Percentiles rank a stretch among this genome's conserved stretches.
phyloP scores from a whole-genome alignment of 495 filamentous ascomycete genomes.

The Trichoderma parareesei region DNA sequence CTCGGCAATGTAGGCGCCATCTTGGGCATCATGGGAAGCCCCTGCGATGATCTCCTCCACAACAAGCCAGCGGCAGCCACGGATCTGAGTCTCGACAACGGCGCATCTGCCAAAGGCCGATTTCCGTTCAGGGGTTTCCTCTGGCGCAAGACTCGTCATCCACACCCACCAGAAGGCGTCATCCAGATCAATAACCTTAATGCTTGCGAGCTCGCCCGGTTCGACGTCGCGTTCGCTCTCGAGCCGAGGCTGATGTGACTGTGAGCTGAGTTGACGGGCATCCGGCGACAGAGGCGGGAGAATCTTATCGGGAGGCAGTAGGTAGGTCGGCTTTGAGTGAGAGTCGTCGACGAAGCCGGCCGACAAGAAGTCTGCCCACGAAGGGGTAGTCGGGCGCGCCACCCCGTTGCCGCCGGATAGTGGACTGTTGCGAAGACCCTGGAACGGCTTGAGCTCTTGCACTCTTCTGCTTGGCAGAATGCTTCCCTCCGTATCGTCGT shows the following conservation, averaged over 20 bases:
- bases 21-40: slow-evolving; percentile 75
- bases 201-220: slow-evolving; percentile 90
- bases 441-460: slow-evolving; percentile 13
- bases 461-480: slow-evolving; percentile 25
- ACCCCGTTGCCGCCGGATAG: slow-evolving; percentile 54
- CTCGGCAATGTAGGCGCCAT: slow-evolving; percentile 81
- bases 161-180: slow-evolving; percentile 99
- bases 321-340: slow-evolving; percentile 42
- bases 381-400: slow-evolving; percentile 86
- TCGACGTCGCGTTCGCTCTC: slow-evolving; percentile 61
- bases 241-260: slow-evolving; percentile 68
- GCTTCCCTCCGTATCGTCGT: slow-evolving; percentile 54
- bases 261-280: slow-evolving; percentile 70
- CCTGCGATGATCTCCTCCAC: slow-evolving; percentile 96
- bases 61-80: slow-evolving; percentile 78
- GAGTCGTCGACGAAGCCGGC: slow-evolving; percentile 80
- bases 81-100: slow-evolving; percentile 78
- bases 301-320: slow-evolving; percentile 86
- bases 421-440: slow-evolving; percentile 50
- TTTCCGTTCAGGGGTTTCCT: slow-evolving; percentile 78
- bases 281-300: slow-evolving; percentile 73
- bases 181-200: slow-evolving; percentile 76
- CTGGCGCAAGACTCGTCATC: slow-evolving; percentile 91
- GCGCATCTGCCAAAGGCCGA: slow-evolving; percentile 91
- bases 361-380: slow-evolving; percentile 94